A percentile compares a stretch with the other conserved stretches of the same genome.
These are phyloP conservation scores for Schizopora paradoxa DNA, from an alignment of 1,284 basidiomycete genomes.

Conservation along the genomic window DNA sequence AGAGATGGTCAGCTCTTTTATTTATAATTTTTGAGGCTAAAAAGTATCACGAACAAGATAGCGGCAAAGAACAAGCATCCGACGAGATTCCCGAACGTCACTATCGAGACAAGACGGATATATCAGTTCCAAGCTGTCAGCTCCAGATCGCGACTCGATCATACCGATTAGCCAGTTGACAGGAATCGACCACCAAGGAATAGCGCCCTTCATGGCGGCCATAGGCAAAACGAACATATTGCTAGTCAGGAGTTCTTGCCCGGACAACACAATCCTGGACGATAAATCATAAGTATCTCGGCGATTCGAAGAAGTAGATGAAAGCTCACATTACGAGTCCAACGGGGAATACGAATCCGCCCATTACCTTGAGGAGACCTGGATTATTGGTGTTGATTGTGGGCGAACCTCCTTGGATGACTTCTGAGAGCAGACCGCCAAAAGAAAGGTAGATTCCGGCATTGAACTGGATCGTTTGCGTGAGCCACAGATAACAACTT, in stretches of 20 bases:
- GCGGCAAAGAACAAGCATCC: slow-evolving; percentile 71
- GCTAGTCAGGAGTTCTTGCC: slow-evolving; percentile 65
- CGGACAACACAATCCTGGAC: slow-evolving; percentile 64
- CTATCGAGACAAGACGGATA: slow-evolving; percentile 29
- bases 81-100: slow-evolving; percentile 64
- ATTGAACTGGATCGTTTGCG: slow-evolving; percentile 41
- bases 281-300: slow-evolving; percentile 4
- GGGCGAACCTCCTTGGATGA: slow-evolving; percentile 54
- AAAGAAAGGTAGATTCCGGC: slow-evolving; percentile 70
- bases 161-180: slow-evolving; percentile 65
- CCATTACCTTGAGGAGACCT: slow-evolving; percentile 59
- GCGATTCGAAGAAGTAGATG: neutral
- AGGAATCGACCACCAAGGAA: slow-evolving; percentile 65
- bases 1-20: slow-evolving; percentile 6
- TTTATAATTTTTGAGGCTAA: slow-evolving; percentile 1
- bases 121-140: neutral
- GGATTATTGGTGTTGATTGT: slow-evolving; percentile 49
- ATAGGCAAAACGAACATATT: slow-evolving; percentile 78
- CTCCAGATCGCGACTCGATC: slow-evolving; percentile 17
- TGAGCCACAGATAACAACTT: neutral
- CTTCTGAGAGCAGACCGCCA: slow-evolving; percentile 58
- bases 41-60: slow-evolving; percentile 44
- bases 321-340: slow-evolving; percentile 63
- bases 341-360: slow-evolving; percentile 66
- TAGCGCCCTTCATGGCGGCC: slow-evolving; percentile 51